A percentile compares a stretch with the other conserved stretches of the same genome.
Conservation (phyloP, 2,329 filamentous ascomycete species). For the Aspergillus fructus region DNA sequence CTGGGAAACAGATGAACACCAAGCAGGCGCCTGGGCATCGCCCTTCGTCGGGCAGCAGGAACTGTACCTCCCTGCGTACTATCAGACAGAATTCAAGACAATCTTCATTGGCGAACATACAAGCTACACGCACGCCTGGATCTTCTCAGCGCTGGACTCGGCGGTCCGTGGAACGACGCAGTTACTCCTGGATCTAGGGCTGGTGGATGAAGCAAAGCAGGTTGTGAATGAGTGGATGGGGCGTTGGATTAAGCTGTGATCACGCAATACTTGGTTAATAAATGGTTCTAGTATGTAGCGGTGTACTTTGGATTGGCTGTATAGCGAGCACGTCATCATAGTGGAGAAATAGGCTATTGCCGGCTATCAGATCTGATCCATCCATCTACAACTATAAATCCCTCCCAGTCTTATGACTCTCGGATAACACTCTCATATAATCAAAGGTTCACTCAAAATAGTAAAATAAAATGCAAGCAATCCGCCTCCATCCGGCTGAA, state of each 20-base stretch:
- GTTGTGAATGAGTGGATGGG: slow-evolving; percentile 68
- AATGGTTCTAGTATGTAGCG: too few relatives aligned
- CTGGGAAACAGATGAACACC: slow-evolving; percentile 63
- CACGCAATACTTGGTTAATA: neutral
- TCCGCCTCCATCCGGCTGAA: neutral
- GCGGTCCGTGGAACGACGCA: slow-evolving; percentile 66
- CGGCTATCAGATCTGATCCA: too few relatives aligned
- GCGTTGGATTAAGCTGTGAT: slow-evolving; percentile 55
- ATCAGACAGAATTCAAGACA: slow-evolving; percentile 67
- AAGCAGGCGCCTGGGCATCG: slow-evolving; percentile 62
- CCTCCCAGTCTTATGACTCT: neutral
- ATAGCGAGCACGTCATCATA: too few relatives aligned
- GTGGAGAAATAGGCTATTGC: neutral
- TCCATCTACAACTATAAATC: neutral
- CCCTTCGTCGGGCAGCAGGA: slow-evolving; percentile 66
- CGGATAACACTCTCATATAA: too few relatives aligned
- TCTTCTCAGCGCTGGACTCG: slow-evolving; percentile 61
- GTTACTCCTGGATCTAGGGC: slow-evolving; percentile 59
- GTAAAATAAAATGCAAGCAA: neutral
- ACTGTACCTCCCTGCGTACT: slow-evolving; percentile 70
- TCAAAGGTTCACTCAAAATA: too few relatives aligned
- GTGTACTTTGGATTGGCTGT: too few relatives aligned
- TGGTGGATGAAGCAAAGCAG: slow-evolving; percentile 69
- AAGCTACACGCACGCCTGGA: slow-evolving; percentile 64
- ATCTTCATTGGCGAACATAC: slow-evolving; percentile 71